Percentiles rank a stretch among this genome's conserved stretches.
These are phyloP conservation scores for Microcera coccophila DNA, from an alignment of 2,329 filamentous ascomycete species.

Conservation along the genomic window DNA sequence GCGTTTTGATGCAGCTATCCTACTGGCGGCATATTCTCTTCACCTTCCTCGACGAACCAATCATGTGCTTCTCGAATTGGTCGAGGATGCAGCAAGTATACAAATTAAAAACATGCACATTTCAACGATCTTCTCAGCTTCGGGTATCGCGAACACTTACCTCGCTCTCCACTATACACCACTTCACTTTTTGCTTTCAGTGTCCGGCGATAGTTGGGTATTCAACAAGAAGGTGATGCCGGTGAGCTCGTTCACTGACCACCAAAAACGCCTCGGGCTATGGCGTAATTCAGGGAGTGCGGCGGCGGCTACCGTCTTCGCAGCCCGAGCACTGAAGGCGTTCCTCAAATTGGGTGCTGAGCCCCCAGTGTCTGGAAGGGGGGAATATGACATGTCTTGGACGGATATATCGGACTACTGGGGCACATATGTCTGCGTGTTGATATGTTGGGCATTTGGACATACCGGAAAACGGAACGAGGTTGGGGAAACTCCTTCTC, in stretches of 20 bases:
- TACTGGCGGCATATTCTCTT: slow-evolving; percentile 39
- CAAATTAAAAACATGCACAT: slow-evolving; percentile 29
- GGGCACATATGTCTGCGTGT: slow-evolving; percentile 53
- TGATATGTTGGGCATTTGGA: slow-evolving; percentile 58
- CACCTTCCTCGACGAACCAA: slow-evolving; percentile 35
- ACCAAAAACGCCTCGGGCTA: slow-evolving; percentile 43
- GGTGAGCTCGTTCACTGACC: slow-evolving; percentile 41
- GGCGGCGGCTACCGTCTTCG: slow-evolving; percentile 45
- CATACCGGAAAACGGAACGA: slow-evolving; percentile 28
- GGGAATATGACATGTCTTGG: slow-evolving; percentile 13
- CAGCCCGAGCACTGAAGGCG: slow-evolving; percentile 48
- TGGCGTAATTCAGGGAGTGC: slow-evolving; percentile 47
- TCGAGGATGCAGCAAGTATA: slow-evolving; percentile 22
- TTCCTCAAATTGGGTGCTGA: slow-evolving; percentile 36
- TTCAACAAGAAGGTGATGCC: slow-evolving; percentile 52
- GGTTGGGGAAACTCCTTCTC: slow-evolving; percentile 18
- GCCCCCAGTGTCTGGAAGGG: slow-evolving; percentile 3
- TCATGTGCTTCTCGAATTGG: slow-evolving; percentile 24
- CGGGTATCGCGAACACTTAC: slow-evolving; percentile 49
- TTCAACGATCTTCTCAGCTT: slow-evolving; percentile 41
- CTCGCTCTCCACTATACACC: slow-evolving; percentile 56
- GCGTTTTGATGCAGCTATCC: slow-evolving; percentile 38
- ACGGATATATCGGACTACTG: slow-evolving; percentile 49
- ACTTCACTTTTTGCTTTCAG: slow-evolving; percentile 54
- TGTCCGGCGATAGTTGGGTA: slow-evolving; percentile 56